Evolutionary conservation across 805 yeast genomes (phyloP).

Genomic region (Pichia rugopelliculosa): DNA sequence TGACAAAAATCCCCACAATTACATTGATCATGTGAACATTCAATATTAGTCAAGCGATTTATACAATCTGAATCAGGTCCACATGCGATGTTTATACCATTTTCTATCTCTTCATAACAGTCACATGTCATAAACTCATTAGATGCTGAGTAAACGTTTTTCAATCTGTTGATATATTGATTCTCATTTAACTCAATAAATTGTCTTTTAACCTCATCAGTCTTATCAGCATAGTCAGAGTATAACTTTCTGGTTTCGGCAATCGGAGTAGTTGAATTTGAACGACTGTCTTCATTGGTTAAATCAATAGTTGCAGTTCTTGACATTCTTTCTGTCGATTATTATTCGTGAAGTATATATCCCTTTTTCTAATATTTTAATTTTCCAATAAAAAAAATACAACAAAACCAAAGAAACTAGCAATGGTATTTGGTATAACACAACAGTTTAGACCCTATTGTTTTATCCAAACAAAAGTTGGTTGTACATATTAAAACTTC

Average conservation of each 20-base stretch:
- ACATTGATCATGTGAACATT: constrained; percentile 68
- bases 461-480: neutral
- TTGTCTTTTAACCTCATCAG: constrained; percentile 58
- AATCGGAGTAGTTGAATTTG: constrained; percentile 17
- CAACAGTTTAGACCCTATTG: neutral
- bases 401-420: neutral
- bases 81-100: constrained; percentile 56
- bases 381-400: neutral
- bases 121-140: constrained; percentile 89
- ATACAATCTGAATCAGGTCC: constrained; percentile 84
- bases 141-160: constrained; percentile 60
- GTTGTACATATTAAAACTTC: neutral
- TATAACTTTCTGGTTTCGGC: constrained; percentile 21
- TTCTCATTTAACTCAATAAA: constrained; percentile 54
- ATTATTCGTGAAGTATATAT: neutral
- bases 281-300: constrained; percentile 1
- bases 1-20: constrained; percentile 74
- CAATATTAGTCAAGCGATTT: constrained; percentile 85
- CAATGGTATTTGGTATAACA: neutral
- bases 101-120: constrained; percentile 49
- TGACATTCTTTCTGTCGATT: neutral
- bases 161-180: constrained; percentile 49
- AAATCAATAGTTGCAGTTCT: neutral
- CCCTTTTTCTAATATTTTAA: neutral
- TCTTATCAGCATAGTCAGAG: constrained; percentile 43